Evolutionary conservation across 305 asterid genomes (phyloP).

Genomic region (Stenogyne calaminthoides): DNA sequence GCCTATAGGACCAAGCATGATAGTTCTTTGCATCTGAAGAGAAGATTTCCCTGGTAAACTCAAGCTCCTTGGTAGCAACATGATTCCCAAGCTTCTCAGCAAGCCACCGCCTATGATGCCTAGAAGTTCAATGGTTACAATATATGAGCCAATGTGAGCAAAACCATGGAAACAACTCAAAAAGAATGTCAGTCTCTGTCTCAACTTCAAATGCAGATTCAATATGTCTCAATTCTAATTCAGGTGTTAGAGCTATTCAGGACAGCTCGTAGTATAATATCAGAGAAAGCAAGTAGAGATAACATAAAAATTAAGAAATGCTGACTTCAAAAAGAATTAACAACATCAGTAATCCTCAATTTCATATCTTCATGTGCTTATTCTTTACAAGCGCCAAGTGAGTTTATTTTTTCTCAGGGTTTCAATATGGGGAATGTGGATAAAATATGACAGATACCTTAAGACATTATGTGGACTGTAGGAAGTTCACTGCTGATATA

Average conservation of each 20-base stretch:
- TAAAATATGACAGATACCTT: too few relatives aligned
- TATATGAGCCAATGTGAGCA: conserved; percentile 1
- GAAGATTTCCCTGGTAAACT: conserved; percentile 70
- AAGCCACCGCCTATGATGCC: conserved; percentile 99
- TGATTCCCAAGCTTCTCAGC: conserved; percentile 78
- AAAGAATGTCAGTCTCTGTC: background rate
- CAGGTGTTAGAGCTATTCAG: conserved; percentile 5
- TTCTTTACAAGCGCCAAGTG: background rate
- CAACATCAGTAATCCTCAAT: background rate
- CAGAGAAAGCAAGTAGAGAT: background rate
- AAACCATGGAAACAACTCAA: conserved; percentile 14
- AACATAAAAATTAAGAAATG: background rate
- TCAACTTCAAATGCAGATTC: background rate
- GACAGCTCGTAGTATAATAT: background rate
- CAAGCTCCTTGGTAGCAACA: conserved; percentile 62
- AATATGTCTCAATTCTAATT: background rate
- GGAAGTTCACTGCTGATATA: background rate
- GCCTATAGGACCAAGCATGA: conserved; percentile 99
- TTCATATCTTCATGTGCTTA: background rate
- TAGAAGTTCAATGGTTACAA: conserved; percentile 32
- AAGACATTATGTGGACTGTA: background rate
- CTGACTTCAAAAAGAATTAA: background rate
- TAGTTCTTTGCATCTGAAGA: conserved; percentile 82
- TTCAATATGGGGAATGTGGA: background rate
- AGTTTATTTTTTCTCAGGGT: background rate